Evolutionary conservation across 768 basidiomycete species (phyloP), one percentile per base, ranked within the genome.

Genomic region (Sistotremastrum niveocremeum): DNA sequence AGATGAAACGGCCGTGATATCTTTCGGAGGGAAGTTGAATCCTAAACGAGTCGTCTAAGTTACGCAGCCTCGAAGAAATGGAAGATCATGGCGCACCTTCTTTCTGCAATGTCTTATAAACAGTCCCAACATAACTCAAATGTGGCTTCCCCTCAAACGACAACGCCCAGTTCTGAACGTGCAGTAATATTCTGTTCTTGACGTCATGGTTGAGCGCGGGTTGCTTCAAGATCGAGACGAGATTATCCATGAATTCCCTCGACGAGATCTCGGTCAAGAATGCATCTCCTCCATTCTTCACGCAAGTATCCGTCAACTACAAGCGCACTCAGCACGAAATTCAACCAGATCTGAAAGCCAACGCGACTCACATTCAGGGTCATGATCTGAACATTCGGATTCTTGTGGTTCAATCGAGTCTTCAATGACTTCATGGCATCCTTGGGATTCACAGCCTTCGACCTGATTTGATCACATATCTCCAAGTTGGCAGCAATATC

Each of bases 271-370:
- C 90, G 2, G 62, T 62, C 42, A 98, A 66, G 57, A 99, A 98
- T 39, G 80, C 77, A 53, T 97, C 90, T 0, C 95, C 95, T 7
- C 89, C 90, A 56, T 99, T 99, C 79, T 99, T 99, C 61, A 98
- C 74, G 56, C 88, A 91, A 6, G 81, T 71, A 62, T 98, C 95
- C 41, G 85, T 79, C 42, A 97, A 70, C 85, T 94, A 47, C 11
- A 55, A 52, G 44, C 45, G 36, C 40, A 20, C 20, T 6, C 37
- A 30, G 34, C 20, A 31, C 6, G 35, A 43, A 38, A 34, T 47
- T 47, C 31, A 46, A 36, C 41, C 32, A 42, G 39, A 31, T 33
- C 6, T 31, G 45, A 40, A 35, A 12, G 5, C n/a, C 33, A 34
- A 41, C n/a, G 12, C 34, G 36, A 73, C 87, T 56, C 59, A 94